These are phyloP conservation scores for Leptographium lundbergii DNA, from an alignment of 2,329 filamentous ascomycete genomes.

Conservation along the genomic window DNA sequence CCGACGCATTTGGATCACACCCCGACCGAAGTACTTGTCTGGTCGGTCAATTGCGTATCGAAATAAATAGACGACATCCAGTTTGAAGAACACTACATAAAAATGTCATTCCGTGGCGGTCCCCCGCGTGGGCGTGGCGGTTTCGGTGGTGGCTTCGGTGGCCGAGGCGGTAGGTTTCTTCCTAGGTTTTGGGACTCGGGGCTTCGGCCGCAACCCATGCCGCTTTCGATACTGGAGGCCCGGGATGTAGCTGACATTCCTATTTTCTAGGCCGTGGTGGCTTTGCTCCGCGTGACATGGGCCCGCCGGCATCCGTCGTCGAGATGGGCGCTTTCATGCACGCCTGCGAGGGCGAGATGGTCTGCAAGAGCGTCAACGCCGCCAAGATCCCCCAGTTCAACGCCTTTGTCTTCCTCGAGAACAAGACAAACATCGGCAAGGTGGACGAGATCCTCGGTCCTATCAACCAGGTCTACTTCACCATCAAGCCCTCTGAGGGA, in stretches of 20 bases:
- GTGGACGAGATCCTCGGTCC: conserved; percentile 96
- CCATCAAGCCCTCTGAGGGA: conserved; percentile 91
- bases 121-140: conserved; percentile 30
- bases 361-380: conserved; percentile 81
- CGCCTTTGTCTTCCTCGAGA: conserved; percentile 96
- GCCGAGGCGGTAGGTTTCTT: conserved; percentile 33
- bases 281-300: conserved; percentile 45
- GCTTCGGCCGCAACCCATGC: neutral
- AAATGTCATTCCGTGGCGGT: conserved; percentile 50
- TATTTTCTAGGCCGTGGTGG: conserved; percentile 37
- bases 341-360: conserved; percentile 92
- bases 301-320: conserved; percentile 48
- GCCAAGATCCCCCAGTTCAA: conserved; percentile 98
- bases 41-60: neutral
- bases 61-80: neutral
- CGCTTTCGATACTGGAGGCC: neutral
- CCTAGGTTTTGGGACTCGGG: neutral
- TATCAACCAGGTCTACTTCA: conserved; percentile 97
- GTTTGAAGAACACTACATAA: neutral
- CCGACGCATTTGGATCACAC: neutral
- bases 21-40: neutral
- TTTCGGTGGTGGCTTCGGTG: conserved; percentile 34
- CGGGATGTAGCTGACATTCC: conserved; percentile 12
- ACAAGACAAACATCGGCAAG: conserved; percentile 92
- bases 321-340: conserved; percentile 95